Conservation (phyloP, 2,329 filamentous ascomycete species). For the Fusarium veterinarium region DNA sequence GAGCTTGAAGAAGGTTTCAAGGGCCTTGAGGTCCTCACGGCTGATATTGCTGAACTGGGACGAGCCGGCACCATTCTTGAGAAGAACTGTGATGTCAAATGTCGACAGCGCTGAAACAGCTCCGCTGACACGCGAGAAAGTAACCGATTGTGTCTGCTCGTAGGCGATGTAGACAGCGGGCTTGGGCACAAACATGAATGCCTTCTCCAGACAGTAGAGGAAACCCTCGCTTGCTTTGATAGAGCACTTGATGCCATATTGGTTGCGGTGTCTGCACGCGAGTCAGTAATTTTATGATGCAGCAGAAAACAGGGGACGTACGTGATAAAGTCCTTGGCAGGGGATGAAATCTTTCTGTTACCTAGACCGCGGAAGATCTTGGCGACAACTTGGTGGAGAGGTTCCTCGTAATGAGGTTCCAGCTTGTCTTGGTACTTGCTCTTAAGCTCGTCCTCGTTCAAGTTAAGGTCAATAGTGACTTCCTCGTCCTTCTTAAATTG, state of each 20-base stretch:
- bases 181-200: constrained; percentile 99
- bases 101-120: constrained; percentile 94
- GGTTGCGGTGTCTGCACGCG: constrained; percentile 78
- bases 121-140: constrained; percentile 94
- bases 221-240: constrained; percentile 99
- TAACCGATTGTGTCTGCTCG: constrained; percentile 90
- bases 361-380: constrained; percentile 95
- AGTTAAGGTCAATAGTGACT: constrained; percentile 94
- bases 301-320: constrained; percentile 50
- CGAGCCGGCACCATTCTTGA: constrained; percentile 88
- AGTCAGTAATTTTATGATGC: constrained; percentile 46
- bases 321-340: constrained; percentile 93
- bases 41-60: constrained; percentile 99
- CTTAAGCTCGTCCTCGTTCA: constrained; percentile 88
- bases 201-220: constrained; percentile 96
- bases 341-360: constrained; percentile 93
- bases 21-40: constrained; percentile 92
- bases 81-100: constrained; percentile 93
- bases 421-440: constrained; percentile 90
- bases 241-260: constrained; percentile 98
- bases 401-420: constrained; percentile 89
- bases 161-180: constrained; percentile 97
- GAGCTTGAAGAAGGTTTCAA: constrained; percentile 98
- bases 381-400: constrained; percentile 91
- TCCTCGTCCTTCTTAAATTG: constrained; percentile 98